Base-by-base conservation (phyloP, 805 yeast genomes). In the Teunomyces atbi region DNA sequence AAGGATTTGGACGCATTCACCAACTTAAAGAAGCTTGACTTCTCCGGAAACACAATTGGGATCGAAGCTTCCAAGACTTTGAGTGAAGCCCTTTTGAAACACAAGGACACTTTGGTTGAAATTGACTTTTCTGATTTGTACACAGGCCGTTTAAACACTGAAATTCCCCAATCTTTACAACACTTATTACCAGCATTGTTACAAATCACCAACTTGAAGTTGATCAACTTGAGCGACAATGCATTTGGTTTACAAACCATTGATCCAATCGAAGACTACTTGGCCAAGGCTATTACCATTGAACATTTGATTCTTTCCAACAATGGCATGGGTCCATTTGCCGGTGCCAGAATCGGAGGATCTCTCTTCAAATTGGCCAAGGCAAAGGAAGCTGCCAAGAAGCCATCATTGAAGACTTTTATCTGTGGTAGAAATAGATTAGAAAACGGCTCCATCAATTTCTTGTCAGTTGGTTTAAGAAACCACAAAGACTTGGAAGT, bases 271-370 rank as follows among this genome's bases (percentile, higher is more conserved):
- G 96, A 94, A 62, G 76, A 73, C 21, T 90, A 84, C 58, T 73
- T 94, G 48, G 71, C 87, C 10, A 76, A 84, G 56, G 96, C 92
- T 29, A 77, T 81, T 13, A 82, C 95, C 20, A 70, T 94, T 46
- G 86, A 88, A 66, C 97, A 94, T 63, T 78, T 94, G 65, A 83
- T 89, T 54, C 74, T 94, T 51, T 85, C 97, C 40, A 94, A 94
- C 69, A 94, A 94, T 65, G 99, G 99, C 46, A 85, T 94, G 82
- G 99, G 99, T 29, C 99, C 99, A 20, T 86, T 86, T 64, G 96
- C 98, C 0, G 99, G 99, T 58, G 85, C 92, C 47, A 81, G 96
- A 64, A 87, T 94, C 51, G 99, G 97, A 49, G 82, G 82, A 57
- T 88, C 96, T 3, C 78, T 94, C 40, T 88, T 74, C 69, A 76